Percentiles rank a stretch among this genome's conserved stretches.
Conservation (phyloP, 306 rosid species). For the Inga laurina region DNA sequence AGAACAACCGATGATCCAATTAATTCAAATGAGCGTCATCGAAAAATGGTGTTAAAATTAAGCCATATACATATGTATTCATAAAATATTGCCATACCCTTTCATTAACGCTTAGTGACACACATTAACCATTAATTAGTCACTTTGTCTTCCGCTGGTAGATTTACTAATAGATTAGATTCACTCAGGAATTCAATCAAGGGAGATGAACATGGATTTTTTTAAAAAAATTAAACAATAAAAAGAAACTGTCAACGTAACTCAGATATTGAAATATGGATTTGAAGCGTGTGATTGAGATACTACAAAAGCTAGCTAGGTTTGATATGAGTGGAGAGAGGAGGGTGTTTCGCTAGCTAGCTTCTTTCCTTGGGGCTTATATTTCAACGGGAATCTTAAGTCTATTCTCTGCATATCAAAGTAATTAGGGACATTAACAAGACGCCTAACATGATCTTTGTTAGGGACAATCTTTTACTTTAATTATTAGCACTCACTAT, state of each 20-base stretch:
- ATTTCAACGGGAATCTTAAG: conserved; percentile 38
- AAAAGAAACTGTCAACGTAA: not conserved
- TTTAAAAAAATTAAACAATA: not conserved
- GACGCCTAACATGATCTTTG: conserved; percentile 11
- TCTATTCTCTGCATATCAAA: conserved; percentile 28
- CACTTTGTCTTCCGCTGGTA: not conserved
- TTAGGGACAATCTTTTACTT: not conserved
- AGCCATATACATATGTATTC: not conserved
- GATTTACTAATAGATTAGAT: not conserved
- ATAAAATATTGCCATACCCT: not conserved
- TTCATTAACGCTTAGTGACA: not conserved
- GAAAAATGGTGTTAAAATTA: not conserved
- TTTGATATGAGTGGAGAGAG: not conserved
- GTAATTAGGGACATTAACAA: not conserved
- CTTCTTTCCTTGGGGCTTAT: not conserved
- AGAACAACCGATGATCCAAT: not conserved
- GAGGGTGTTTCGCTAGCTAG: not conserved
- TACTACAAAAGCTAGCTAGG: not conserved
- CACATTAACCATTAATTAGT: too few relatives aligned
- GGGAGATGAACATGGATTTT: not conserved
- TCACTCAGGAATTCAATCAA: not conserved
- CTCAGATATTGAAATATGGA: not conserved
- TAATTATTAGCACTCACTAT: not conserved
- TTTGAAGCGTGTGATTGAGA: conserved; percentile 20
- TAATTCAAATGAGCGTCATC: not conserved